Evolutionary conservation across 139 green algal species (phyloP).

Genomic region (Spirogloea muscicola): DNA sequence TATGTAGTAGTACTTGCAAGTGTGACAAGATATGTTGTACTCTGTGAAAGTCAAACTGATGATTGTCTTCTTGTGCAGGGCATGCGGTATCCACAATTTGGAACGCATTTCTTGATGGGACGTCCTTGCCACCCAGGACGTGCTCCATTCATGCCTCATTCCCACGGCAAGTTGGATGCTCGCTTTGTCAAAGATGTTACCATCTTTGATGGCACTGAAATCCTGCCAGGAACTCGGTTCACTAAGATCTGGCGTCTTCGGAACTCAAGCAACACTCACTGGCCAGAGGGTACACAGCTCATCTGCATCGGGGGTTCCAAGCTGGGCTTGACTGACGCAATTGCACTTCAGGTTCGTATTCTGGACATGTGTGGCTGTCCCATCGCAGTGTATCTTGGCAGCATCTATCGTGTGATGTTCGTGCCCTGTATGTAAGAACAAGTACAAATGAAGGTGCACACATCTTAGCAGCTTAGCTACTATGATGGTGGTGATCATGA

Average conservation of each 20-base stretch:
- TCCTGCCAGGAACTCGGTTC: conserved; percentile 26
- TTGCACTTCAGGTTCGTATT: no score
- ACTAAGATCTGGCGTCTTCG: conserved; percentile 49
- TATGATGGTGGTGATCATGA: no score
- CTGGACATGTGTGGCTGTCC: no score
- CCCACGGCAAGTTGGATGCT: conserved; percentile 46
- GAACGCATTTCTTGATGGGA: not conserved
- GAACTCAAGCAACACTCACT: conserved; percentile 30
- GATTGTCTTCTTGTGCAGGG: not conserved
- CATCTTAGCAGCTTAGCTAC: no score
- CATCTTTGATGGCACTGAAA: conserved; percentile 41
- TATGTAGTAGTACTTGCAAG: not conserved
- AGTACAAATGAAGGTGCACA: no score
- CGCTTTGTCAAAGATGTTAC: conserved; percentile 48
- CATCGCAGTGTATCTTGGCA: no score
- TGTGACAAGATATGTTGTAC: not conserved
- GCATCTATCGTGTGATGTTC: no score
- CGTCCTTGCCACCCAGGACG: no score
- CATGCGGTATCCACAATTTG: not conserved
- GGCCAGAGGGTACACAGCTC: conserved; percentile 21
- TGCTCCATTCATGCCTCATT: no score
- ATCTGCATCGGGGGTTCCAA: conserved; percentile 9
- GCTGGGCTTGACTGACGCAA: not conserved
- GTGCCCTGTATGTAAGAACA: no score
- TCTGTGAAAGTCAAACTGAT: not conserved